A percentile compares a stretch with the other conserved stretches of the same genome.
These are phyloP conservation scores for Xylariaceae sp. DNA, from an alignment of 2,329 filamentous ascomycete genomes.

Conservation along the genomic window DNA sequence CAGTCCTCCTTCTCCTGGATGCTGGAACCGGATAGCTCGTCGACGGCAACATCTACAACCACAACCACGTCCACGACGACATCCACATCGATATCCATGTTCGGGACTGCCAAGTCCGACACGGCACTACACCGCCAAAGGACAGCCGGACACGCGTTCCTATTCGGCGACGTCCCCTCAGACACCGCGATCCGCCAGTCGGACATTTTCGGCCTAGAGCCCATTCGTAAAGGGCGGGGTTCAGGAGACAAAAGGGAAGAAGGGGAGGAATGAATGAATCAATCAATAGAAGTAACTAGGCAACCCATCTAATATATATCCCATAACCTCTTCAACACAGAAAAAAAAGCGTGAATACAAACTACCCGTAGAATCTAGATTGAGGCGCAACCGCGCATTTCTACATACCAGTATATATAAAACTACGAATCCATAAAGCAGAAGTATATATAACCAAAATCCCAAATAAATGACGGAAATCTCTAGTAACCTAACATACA, in stretches of 20 bases:
- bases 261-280: background rate
- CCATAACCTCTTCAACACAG: background rate
- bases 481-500: no score
- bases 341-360: background rate
- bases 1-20: constrained; percentile 79
- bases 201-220: constrained; percentile 55
- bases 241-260: background rate
- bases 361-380: no score
- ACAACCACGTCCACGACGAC: constrained; percentile 14
- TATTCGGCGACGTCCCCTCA: constrained; percentile 52
- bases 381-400: no score
- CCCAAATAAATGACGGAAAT: no score
- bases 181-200: constrained; percentile 39
- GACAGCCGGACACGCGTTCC: constrained; percentile 45
- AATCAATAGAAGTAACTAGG: background rate
- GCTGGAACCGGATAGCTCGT: constrained; percentile 55
- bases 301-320: background rate
- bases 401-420: no score
- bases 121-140: constrained; percentile 37
- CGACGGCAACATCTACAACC: constrained; percentile 17
- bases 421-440: no score
- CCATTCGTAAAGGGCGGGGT: constrained; percentile 36
- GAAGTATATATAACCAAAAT: no score
- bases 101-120: constrained; percentile 19
- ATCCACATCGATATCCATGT: constrained; percentile 17